These are phyloP conservation scores for Boletus patriciae DNA, from an alignment of 768 basidiomycete species.

Conservation along the genomic window DNA sequence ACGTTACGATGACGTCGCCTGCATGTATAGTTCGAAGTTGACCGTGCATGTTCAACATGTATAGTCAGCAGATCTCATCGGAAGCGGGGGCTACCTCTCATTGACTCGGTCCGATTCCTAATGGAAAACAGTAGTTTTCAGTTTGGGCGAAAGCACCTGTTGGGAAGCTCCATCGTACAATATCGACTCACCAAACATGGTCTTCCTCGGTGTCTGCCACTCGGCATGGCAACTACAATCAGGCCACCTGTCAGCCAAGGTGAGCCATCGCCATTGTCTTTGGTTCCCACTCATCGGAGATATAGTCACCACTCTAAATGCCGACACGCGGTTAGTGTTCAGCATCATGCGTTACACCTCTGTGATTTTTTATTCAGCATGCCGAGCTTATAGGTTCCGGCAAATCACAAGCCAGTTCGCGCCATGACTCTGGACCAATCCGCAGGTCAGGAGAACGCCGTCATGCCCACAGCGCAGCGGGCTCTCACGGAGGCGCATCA, in stretches of 20 bases:
- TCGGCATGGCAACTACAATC: slow-evolving; percentile 13
- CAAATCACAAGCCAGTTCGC: not conserved
- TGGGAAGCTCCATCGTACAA: slow-evolving; percentile 1
- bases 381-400: slow-evolving; percentile 1
- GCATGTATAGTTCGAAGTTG: not conserved
- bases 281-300: slow-evolving; percentile 12
- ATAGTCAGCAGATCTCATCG: not conserved
- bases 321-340: slow-evolving; percentile 8
- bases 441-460: not conserved
- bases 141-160: not conserved
- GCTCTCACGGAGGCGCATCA: slow-evolving; percentile 33
- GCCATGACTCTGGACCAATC: not conserved
- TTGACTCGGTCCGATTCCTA: not conserved
- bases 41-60: not conserved
- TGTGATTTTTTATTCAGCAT: slow-evolving; percentile 12
- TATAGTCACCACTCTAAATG: not conserved
- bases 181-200: not conserved
- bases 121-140: slow-evolving; percentile 1
- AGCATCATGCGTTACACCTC: not conserved
- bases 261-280: slow-evolving; percentile 20
- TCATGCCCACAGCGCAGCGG: slow-evolving; percentile 8
- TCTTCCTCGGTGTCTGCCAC: slow-evolving; percentile 4
- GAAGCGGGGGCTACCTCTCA: not conserved
- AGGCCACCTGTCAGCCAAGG: slow-evolving; percentile 18
- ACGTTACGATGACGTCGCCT: not conserved